Conservation (phyloP, 257 asterid species). For the Rhazya stricta region DNA sequence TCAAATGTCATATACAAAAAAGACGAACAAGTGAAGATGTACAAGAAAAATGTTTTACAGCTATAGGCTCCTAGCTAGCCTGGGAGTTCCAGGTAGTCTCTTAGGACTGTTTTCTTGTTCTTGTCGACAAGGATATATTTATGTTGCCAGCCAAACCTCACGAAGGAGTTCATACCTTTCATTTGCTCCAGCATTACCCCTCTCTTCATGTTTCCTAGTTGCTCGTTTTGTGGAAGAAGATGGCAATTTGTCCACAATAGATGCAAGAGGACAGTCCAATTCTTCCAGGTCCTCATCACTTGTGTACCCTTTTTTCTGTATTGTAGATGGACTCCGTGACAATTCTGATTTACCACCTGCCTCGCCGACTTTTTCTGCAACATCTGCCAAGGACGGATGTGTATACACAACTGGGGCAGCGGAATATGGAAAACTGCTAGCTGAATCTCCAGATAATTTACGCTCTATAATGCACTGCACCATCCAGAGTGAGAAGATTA, state of each 20-base stretch:
- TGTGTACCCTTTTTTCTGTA: conserved; percentile 87
- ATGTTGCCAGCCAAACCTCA: conserved; percentile 67
- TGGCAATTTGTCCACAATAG: conserved; percentile 43
- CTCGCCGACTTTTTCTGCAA: conserved; percentile 61
- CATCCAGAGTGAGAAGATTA: conserved; percentile 14
- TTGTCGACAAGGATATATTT: background rate
- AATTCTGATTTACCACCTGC: conserved; percentile 39
- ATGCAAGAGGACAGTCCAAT: conserved; percentile 55
- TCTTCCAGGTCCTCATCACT: conserved; percentile 91
- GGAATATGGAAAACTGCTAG: conserved; percentile 60
- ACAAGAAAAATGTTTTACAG: background rate
- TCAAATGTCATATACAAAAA: background rate
- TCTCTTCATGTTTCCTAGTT: conserved; percentile 21
- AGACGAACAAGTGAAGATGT: background rate
- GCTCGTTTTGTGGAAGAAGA: conserved; percentile 29
- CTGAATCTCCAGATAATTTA: conserved; percentile 40
- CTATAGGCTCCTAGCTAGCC: background rate
- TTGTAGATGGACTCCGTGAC: conserved; percentile 56
- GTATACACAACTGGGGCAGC: conserved; percentile 59
- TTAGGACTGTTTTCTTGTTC: background rate
- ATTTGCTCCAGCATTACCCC: conserved; percentile 34
- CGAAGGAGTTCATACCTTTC: conserved; percentile 83
- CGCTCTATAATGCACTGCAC: conserved; percentile 69
- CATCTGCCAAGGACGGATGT: conserved; percentile 55
- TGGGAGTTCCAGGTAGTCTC: background rate